Conservation (phyloP, 306 rosid genomes). For the Prunus mume region DNA sequence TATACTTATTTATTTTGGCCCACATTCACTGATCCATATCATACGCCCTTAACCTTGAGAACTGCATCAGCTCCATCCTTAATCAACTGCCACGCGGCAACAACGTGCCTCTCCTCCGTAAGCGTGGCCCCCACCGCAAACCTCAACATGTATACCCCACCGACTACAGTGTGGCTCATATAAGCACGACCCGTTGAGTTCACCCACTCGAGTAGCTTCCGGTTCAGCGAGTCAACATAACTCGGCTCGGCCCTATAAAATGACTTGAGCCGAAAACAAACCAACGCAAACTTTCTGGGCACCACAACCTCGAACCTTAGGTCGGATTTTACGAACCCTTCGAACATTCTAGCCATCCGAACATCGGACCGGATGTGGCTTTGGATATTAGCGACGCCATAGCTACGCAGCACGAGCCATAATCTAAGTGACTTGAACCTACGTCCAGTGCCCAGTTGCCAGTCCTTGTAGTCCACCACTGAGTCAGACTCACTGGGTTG, state of each 20-base stretch:
- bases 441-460: constrained; percentile 56
- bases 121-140: constrained; percentile 36
- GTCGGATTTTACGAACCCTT: constrained; percentile 44
- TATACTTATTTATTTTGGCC: background rate
- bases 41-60: background rate
- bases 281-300: constrained; percentile 38
- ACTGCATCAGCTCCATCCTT: constrained; percentile 25
- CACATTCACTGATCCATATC: background rate
- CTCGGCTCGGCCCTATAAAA: background rate
- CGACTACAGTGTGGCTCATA: constrained; percentile 35
- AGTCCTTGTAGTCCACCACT: constrained; percentile 61
- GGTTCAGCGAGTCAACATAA: constrained; percentile 22
- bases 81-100: constrained; percentile 32
- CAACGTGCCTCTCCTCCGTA: constrained; percentile 30
- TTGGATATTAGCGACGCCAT: constrained; percentile 48
- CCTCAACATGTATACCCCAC: constrained; percentile 32
- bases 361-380: constrained; percentile 47
- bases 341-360: constrained; percentile 48
- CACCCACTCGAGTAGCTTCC: constrained; percentile 34
- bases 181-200: constrained; percentile 29
- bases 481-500: constrained; percentile 41
- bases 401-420: constrained; percentile 54
- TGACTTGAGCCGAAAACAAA: constrained; percentile 55
- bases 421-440: constrained; percentile 45
- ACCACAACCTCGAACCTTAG: constrained; percentile 46